Evolutionary conservation across 2,329 filamentous ascomycete species (phyloP), one percentile per base, ranked within the genome.

Genomic region (Chalaropsis thielavioides): DNA sequence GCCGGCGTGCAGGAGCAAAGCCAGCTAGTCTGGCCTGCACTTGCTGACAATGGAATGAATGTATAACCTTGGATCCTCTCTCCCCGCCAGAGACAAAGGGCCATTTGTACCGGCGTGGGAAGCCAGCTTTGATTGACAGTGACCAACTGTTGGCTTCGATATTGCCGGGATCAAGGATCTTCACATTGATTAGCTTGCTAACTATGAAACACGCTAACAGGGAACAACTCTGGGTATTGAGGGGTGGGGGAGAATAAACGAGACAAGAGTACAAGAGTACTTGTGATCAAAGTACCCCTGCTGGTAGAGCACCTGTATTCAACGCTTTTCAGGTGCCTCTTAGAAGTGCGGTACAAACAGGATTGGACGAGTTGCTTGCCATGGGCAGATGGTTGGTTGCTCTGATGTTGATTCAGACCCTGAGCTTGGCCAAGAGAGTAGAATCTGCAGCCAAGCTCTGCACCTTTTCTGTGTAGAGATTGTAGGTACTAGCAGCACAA

Each of bases 31-130:
- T 54, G 38, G 27, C n/a, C 0, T 31, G 8, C 31, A 17, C 24
- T 58, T 27, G 2, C 13, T 31, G 51, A 58, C 51, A 58, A 58
- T 38, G 31, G 51, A 58, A 58, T 35, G 51, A 58, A 35, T 58
- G 51, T 35, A 46, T 58, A 58, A 58, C 24, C 51, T 56, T 56
- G 24, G 51, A 58, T 58, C 51, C 51, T 58, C 51, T 35, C 51
- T 58, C 27, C 51, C 27, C 51, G n/a, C 27, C 24, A 51, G 8
- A 58, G 51, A 58, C 51, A 31, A 35, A 58, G 51, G n/a, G 17
- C 51, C 43, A 46, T 46, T 38, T 8, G 1, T 4, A 8, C 35
- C 35, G 35, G 35, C 35, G 6, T 38, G 6, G 35, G 5, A 4
- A 38, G 8, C 22, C 46, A 51, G 24, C 46, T 51, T 51, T 35